Evolutionary conservation across 1,284 basidiomycete species (phyloP), one percentile per base, ranked within the genome.

Genomic region (Lentinula novae-zelandiae): DNA sequence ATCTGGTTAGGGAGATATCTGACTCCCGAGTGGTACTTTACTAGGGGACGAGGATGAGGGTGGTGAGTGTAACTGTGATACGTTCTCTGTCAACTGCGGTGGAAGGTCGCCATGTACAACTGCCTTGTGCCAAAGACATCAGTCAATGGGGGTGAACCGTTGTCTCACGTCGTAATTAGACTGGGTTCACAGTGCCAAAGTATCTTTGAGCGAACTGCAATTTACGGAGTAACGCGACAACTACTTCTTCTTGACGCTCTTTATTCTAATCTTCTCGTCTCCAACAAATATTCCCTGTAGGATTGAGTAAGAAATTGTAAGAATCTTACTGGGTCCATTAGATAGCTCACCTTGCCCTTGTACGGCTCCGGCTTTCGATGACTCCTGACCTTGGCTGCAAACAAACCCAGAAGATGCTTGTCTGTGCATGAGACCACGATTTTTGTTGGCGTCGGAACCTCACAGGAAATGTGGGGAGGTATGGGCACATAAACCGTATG

Each of bases 331-430:
- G 1, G 33, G 13, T 48, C 8, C 5, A 34, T 31, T 9, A 27
- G 27, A 20, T 46, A 22, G 76, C 88, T 61, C 70, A 94, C 93
- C 83, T 97, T 96, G 68, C 95, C 95, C 78, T 98, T 95, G 78
- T 98, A 99, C 20, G 96, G 96, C 72, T 99, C 97, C 13, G 96
- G 96, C 68, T 89, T 90, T 66, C 96, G 85, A 79, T 88, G 92
- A 60, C 81, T 82, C 64, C 95, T 79, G 38, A 99, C 90, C 68
- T 88, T 84, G 15, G 94, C 93, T 0, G 95, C 93, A 72, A 97
- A 97, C 64, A 93, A 78, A 0, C 95, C 95, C 46, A 98, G 73
- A 61, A 83, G 78, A 71, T 86, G 87, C 74, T 89, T 96, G 78
- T 89, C 86, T 67, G 84, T 89, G 72, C 83, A 87, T 63, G 77